A percentile compares a stretch with the other conserved stretches of the same genome.
Conservation (phyloP, 2,329 filamentous ascomycete species). For the Talaromyces sp. region DNA sequence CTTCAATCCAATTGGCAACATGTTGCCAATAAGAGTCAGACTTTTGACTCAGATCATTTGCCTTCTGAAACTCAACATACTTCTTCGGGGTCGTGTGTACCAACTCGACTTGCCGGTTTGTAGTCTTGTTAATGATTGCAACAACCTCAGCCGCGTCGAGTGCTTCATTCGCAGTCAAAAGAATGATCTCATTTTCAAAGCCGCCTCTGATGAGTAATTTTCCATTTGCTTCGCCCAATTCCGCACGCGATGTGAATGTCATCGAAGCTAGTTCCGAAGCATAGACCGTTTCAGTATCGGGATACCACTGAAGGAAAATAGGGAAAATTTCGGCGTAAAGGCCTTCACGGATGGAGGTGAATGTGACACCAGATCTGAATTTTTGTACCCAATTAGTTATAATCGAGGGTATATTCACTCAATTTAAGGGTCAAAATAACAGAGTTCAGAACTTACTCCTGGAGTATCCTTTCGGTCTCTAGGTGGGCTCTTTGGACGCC, state of each 20-base stretch:
- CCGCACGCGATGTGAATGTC: slow-evolving; percentile 51
- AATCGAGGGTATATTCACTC: not conserved
- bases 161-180: slow-evolving; percentile 39
- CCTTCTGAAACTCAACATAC: slow-evolving; percentile 31
- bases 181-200: slow-evolving; percentile 34
- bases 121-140: slow-evolving; percentile 37
- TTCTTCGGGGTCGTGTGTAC: slow-evolving; percentile 35
- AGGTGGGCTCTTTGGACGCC: slow-evolving; percentile 59
- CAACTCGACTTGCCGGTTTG: slow-evolving; percentile 31
- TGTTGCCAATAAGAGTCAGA: slow-evolving; percentile 35
- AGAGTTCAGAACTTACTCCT: slow-evolving; percentile 22
- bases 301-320: slow-evolving; percentile 51
- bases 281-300: slow-evolving; percentile 29
- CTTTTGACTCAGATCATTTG: slow-evolving; percentile 38
- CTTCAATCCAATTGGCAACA: slow-evolving; percentile 46
- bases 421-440: not conserved
- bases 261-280: slow-evolving; percentile 42
- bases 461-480: slow-evolving; percentile 52
- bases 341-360: slow-evolving; percentile 56
- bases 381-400: not conserved
- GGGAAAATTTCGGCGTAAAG: slow-evolving; percentile 60
- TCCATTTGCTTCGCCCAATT: slow-evolving; percentile 55
- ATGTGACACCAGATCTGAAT: slow-evolving; percentile 41
- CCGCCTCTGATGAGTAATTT: slow-evolving; percentile 46
- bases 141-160: slow-evolving; percentile 36